A percentile compares a stretch with the other conserved stretches of the same genome.
Evolutionary conservation across 148 eudicot species (phyloP).

Genomic region (Spergularia marina): DNA sequence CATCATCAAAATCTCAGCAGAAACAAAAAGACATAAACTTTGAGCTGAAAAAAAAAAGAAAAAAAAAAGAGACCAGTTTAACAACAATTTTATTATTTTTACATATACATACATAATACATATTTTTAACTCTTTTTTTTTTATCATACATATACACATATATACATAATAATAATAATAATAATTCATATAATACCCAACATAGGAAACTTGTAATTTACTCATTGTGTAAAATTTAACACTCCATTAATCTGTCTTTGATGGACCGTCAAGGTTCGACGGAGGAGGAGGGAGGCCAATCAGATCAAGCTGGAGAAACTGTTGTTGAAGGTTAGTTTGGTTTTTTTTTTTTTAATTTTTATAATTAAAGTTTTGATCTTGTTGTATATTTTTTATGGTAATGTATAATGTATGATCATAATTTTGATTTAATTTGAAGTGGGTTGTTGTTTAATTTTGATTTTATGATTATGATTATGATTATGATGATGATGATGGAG

Average conservation of each 20-base stretch:
- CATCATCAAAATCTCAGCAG: background rate
- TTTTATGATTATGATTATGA: slow-evolving; percentile 10
- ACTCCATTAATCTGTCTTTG: background rate
- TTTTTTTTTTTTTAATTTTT: slow-evolving; percentile 8
- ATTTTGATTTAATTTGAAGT: slow-evolving; percentile 2
- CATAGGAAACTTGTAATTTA: too few species aligned
- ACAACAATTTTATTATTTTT: background rate
- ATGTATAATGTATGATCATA: background rate
- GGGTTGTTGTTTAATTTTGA: background rate
- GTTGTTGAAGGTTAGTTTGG: slow-evolving; percentile 42
- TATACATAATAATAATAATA: too few species aligned
- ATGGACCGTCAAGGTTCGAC: slow-evolving; percentile 21
- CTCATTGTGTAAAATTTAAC: background rate
- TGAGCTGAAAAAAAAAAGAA: background rate
- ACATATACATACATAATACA: background rate
- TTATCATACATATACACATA: background rate
- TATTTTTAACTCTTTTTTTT: background rate
- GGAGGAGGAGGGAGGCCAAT: slow-evolving; percentile 31
- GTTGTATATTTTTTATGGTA: slow-evolving; percentile 2
- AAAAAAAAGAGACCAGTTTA: slow-evolving; percentile 7
- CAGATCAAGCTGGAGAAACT: slow-evolving; percentile 46
- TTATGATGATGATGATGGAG: slow-evolving; percentile 24
- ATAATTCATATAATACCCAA: too few species aligned
- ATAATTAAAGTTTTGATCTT: too few species aligned
- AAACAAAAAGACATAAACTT: background rate